Base-by-base conservation (phyloP, 2,329 filamentous ascomycete genomes). In the Penicillium sp. region DNA sequence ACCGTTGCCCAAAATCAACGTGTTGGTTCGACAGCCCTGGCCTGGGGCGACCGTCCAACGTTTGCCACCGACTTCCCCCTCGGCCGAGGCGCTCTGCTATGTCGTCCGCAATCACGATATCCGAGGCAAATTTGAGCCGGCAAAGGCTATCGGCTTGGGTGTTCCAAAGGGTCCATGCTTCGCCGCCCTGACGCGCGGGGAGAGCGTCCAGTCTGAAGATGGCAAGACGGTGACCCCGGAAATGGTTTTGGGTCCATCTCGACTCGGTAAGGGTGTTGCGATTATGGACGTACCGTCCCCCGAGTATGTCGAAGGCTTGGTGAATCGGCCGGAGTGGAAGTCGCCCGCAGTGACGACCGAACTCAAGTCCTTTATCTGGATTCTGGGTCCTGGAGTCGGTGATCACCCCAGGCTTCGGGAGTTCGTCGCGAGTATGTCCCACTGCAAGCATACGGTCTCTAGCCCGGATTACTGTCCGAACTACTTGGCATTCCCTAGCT, bases 21-120 rank as follows among this genome's bases (percentile, higher is more conserved):
- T 94, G 0, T 69, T 88, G 17, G 80, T 87, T 4, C 79, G 87
- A 10, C 78, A 79, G 50, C 87, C 87, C 2, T 94, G 88, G 88
- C 87, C 87, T 8, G 86, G 79, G 11, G 79, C 84, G 4, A 65
- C 75, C 40, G 69, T 89, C 8, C 61, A 76, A 11, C 67, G 64
- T 10, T 74, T 97, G 2, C 93, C 93, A 0, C 73, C 73, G 0
- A 86, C 87, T 0, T 68, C 72, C 14, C 84, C 83, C 4, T 79
- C 79, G 1, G 71, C 72, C 18, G 80, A 83, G 32, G 83, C 87
- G 4, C 72, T 96, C 53, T 94, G 85, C 42, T 98, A 98, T 64
- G 83, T 98, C 42, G 77, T 94, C 59, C 86, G 87, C 53, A 81
- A 80, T 38, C 80, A 88, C 47, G 74, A 82, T 25, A 77, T 84